Conservation (phyloP, 1,284 basidiomycete species). For the Fomitopsis pinicola region DNA sequence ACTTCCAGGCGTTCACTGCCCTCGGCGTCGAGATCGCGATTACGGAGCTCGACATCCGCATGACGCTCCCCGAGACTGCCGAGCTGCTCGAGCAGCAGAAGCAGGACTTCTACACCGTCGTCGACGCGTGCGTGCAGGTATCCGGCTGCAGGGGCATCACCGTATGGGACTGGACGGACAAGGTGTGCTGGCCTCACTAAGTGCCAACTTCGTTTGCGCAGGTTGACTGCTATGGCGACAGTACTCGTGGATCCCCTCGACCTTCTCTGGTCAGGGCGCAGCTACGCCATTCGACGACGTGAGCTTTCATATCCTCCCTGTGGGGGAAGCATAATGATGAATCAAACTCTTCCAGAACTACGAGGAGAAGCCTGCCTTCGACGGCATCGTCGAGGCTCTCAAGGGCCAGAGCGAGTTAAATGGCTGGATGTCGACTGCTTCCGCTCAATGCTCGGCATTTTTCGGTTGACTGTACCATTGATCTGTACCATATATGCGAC, state of each 20-base stretch:
- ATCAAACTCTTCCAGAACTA: conserved; percentile 7
- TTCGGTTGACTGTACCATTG: not conserved
- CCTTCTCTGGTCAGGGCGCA: conserved; percentile 32
- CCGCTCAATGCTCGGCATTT: not conserved
- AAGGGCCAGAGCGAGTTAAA: not conserved
- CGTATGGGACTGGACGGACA: conserved; percentile 49
- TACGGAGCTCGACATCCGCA: conserved; percentile 52
- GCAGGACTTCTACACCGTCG: conserved; percentile 41
- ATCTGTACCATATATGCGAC: not conserved
- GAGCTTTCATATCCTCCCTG: conserved; percentile 1
- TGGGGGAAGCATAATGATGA: not conserved
- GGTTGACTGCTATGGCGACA: conserved; percentile 10
- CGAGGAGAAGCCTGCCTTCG: conserved; percentile 19
- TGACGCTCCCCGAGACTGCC: conserved; percentile 44
- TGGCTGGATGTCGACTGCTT: not conserved
- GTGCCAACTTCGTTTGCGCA: not conserved
- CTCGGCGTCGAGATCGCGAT: conserved; percentile 53
- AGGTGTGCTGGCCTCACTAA: conserved; percentile 8
- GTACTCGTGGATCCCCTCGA: conserved; percentile 32
- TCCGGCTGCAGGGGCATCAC: conserved; percentile 42
- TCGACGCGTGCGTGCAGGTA: conserved; percentile 40
- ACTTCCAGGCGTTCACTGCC: conserved; percentile 41
- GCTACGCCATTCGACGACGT: conserved; percentile 33
- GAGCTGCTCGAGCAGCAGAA: conserved; percentile 45
- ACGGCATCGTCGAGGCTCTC: conserved; percentile 18